Conservation (phyloP, 2,329 filamentous ascomycete genomes). For the Alternaria postmessia region DNA sequence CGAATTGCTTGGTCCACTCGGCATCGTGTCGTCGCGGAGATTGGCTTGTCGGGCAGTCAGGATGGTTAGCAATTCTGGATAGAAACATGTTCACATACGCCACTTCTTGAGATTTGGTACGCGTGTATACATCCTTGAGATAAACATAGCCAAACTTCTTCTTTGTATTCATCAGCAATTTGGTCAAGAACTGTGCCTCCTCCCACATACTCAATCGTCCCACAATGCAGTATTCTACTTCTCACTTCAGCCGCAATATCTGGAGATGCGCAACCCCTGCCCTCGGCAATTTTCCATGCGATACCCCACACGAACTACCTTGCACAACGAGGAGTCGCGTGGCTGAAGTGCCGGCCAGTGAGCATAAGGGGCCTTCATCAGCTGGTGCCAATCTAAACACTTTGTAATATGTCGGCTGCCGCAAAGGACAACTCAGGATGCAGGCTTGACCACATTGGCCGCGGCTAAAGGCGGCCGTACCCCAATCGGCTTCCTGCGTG, state of each 20-base stretch:
- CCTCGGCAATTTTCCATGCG: conserved; percentile 5
- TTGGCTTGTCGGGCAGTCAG: neutral
- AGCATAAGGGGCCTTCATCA: neutral
- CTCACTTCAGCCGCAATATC: conserved; percentile 21
- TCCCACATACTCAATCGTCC: conserved; percentile 1
- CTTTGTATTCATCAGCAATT: conserved; percentile 34
- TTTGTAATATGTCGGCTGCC: conserved; percentile 10
- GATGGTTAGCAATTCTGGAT: neutral
- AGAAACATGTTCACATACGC: conserved; percentile 1
- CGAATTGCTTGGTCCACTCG: neutral
- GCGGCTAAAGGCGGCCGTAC: conserved; percentile 15
- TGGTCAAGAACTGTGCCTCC: conserved; percentile 16
- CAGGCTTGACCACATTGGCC: neutral
- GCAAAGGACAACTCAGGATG: conserved; percentile 1
- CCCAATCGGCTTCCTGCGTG: neutral
- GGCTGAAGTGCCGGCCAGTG: conserved; percentile 22
- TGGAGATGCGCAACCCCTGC: conserved; percentile 2
- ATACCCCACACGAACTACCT: conserved; percentile 20
- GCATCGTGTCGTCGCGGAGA: neutral
- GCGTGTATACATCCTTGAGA: neutral
- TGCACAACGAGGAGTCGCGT: conserved; percentile 8
- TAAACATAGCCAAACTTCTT: conserved; percentile 6
- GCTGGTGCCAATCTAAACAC: conserved; percentile 10
- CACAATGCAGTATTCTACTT: conserved; percentile 7
- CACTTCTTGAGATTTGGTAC: conserved; percentile 2